Evolutionary conservation across 768 basidiomycete genomes (phyloP), one percentile per base, ranked within the genome.

Genomic region (Plicaturopsis crispa): DNA sequence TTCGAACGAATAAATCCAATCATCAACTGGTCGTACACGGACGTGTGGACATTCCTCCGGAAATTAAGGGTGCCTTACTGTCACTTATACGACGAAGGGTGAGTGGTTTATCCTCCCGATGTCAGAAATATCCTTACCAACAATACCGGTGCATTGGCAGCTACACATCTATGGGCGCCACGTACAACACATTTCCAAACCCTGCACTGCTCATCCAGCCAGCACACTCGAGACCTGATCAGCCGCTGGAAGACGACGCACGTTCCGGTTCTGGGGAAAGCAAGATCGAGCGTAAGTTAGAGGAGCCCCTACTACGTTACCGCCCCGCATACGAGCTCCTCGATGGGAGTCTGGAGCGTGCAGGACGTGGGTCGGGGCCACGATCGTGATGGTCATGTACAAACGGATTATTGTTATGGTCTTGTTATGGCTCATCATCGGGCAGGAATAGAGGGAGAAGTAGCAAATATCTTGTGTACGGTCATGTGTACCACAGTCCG

Each of bases 131-230:
- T 28, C 26, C 26, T 14, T 8, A 28, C 26, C 26, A 28, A 28
- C 8, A 28, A 14, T 28, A 28, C 26, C 14, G 26, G 14, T 28
- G 26, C 26, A 28, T 28, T 24, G 23, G 32, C 46, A 94, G 92
- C n/a, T 99, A 94, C 60, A 99, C 96, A 2, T 97, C 94, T 4
- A 76, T 99, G 14, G 94, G 96, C 13, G 96, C 93, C 8, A 91
- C 85, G 6, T 88, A 78, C 61, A 96, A 98, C 62, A 98, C 96
- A 0, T 84, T 82, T 55, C 91, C 81, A 0, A 98, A 98, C 51
- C 93, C 94, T 2, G 80, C 87, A 1, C 75, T 97, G 3, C 65
- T 55, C 32, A 40, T 64, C 20, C 38, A 40, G 23, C 38, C 48
- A n/a, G 30, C 36, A 2, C 51, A 50, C 44, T 31, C 39, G 2